Evolutionary conservation across 345 rosid genomes (phyloP).

Genomic region (Citrus cavaleriei): DNA sequence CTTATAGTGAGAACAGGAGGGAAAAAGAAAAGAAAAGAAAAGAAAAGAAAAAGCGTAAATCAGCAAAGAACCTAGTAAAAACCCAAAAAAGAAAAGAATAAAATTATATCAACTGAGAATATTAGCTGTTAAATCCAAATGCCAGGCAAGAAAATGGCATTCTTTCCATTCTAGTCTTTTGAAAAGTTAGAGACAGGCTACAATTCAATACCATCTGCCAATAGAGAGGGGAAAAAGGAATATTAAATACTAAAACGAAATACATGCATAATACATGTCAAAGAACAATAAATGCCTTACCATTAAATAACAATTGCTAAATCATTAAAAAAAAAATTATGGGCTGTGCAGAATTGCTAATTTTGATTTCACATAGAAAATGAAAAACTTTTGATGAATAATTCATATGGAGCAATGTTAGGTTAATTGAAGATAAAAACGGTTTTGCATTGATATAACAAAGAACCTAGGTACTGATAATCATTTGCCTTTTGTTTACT

Average conservation of each 20-base stretch:
- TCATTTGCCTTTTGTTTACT: constrained; percentile 1
- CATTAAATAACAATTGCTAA: not conserved
- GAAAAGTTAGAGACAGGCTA: not conserved
- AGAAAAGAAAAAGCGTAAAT: not conserved
- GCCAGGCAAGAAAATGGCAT: not conserved
- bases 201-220: not conserved
- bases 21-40: too few species aligned
- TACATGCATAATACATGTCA: not conserved
- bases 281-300: not conserved
- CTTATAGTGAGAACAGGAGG: not conserved
- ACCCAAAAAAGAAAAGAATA: not conserved
- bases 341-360: not conserved
- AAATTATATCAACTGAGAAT: too few species aligned
- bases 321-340: not conserved
- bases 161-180: not conserved
- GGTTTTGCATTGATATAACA: not conserved
- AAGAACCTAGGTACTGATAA: constrained; percentile 7
- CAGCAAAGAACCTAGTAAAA: not conserved
- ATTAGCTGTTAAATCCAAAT: not conserved
- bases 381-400: not conserved
- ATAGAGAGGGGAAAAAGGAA: not conserved
- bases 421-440: not conserved
- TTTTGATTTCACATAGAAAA: not conserved
- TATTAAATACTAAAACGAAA: not conserved
- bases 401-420: not conserved